These are phyloP conservation scores for Wickerhamomyces sp. DNA, from an alignment of 1,139 yeast species.

Conservation along the genomic window DNA sequence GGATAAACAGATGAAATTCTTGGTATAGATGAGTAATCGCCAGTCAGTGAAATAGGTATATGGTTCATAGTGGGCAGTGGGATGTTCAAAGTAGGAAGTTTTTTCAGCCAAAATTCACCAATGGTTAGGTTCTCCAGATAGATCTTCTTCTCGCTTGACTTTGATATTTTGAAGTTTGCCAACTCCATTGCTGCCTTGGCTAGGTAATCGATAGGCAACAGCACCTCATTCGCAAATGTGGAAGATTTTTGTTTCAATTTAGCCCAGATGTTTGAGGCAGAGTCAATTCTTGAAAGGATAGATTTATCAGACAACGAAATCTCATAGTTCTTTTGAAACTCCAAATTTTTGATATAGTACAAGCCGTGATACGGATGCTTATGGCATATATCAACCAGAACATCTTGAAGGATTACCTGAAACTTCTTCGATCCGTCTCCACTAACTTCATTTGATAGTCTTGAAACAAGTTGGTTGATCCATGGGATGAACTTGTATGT, in stretches of 20 bases:
- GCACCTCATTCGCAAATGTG: constrained; percentile 21
- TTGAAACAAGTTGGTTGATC: constrained; percentile 78
- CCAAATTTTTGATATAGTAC: constrained; percentile 59
- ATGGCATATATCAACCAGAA: constrained; percentile 47
- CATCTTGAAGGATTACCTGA: constrained; percentile 46
- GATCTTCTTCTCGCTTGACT: constrained; percentile 30
- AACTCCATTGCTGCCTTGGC: constrained; percentile 47
- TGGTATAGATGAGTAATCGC: constrained; percentile 47
- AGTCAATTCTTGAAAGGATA: constrained; percentile 42
- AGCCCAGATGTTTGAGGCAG: constrained; percentile 46
- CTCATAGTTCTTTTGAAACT: constrained; percentile 35
- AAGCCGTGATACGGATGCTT: constrained; percentile 77
- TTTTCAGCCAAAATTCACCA: constrained; percentile 55
- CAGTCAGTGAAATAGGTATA: constrained; percentile 33
- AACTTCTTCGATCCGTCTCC: constrained; percentile 31
- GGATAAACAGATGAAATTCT: constrained; percentile 41
- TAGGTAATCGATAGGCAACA: constrained; percentile 42
- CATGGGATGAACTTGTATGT: constrained; percentile 65
- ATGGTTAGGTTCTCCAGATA: constrained; percentile 32
- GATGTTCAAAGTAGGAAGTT: constrained; percentile 38
- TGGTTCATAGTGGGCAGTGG: constrained; percentile 67
- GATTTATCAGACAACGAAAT: constrained; percentile 30
- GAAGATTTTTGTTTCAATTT: constrained; percentile 24
- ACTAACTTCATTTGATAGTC: constrained; percentile 46
- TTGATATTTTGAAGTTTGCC: constrained; percentile 42